Conservation (phyloP, 176 grass and related monocot species). For the Avena atlantica region DNA sequence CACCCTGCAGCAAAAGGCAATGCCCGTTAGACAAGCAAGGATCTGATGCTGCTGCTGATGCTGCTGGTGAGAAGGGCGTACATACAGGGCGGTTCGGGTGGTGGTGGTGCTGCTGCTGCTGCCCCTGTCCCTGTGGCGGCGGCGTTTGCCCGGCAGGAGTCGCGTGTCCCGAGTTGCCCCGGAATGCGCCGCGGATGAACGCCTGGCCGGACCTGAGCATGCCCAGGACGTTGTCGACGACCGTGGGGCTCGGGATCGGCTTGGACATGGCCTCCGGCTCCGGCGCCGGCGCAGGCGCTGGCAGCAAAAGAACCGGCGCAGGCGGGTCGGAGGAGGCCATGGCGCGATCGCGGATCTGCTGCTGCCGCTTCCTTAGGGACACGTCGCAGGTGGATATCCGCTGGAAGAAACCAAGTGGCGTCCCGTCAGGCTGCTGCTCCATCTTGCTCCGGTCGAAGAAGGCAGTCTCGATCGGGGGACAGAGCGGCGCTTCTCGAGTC, state of each 20-base stretch:
- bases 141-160: neutral
- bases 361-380: slow-evolving; percentile 10
- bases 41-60: neutral
- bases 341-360: neutral
- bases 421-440: neutral
- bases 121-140: neutral
- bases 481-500: neutral
- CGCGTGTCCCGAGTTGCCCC: slow-evolving; percentile 2
- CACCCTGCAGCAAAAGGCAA: slow-evolving; percentile 44
- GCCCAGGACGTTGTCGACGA: slow-evolving; percentile 37
- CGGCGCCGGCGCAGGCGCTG: neutral
- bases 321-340: slow-evolving; percentile 51
- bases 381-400: slow-evolving; percentile 19
- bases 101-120: neutral
- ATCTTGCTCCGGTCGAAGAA: slow-evolving; percentile 3
- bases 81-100: slow-evolving; percentile 45
- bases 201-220: slow-evolving; percentile 48
- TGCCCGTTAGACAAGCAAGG: neutral
- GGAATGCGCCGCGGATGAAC: slow-evolving; percentile 47
- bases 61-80: slow-evolving; percentile 1
- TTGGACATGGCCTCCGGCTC: neutral
- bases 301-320: slow-evolving; percentile 15
- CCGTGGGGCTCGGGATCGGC: slow-evolving; percentile 14
- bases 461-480: neutral
- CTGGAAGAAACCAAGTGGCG: slow-evolving; percentile 30